Evolutionary conservation across 768 basidiomycete genomes (phyloP), one percentile per base, ranked within the genome.

Genomic region (Hypholoma fasciculare): DNA sequence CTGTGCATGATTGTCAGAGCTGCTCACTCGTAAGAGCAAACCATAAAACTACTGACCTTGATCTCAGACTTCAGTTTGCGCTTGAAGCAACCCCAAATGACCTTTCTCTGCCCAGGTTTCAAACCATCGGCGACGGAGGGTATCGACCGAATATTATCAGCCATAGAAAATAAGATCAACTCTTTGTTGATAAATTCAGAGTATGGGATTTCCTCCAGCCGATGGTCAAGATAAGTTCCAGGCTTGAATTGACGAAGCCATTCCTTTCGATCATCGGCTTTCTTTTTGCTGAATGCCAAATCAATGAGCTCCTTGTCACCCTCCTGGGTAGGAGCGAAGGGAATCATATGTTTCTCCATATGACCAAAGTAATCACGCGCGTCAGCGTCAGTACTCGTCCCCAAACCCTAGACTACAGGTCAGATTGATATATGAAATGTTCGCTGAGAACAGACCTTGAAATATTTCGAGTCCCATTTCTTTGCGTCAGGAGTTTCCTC

Each of bases 231-330:
- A 72, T 80, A 98, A 1, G 97, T 98, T 27, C 97, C 97, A 40
- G 96, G 93, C 92, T 84, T 94, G 77, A 94, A 96, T 60, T 93
- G 88, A 20, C 97, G 83, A 12, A 99, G 76, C 97, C 97, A 99
- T 57, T 99, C 97, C 72, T 99, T 98, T 52, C 97, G 88, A 2
- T 98, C 95, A 59, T 99, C 97, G 0, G 95, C 92, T 69, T 96
- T 98, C 81, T 98, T 98, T 85, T 98, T 99, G 78, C 94, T 98
- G 80, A 99, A 99, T 0, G 97, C 97, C 56, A 99, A 87, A 40
- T 99, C 97, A 59, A 99, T 96, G 37, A 98, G 81, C 7, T 87
- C 88, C 46, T 85, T 86, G 63, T 98, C 97, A 2, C 88, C 94
- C 0, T 88, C 82, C 67, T 90, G 85, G 3, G 86, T 87, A 3